These are phyloP conservation scores for Amborella trichopoda DNA, from an alignment of 164 flowering plant genomes.

Conservation along the genomic window DNA sequence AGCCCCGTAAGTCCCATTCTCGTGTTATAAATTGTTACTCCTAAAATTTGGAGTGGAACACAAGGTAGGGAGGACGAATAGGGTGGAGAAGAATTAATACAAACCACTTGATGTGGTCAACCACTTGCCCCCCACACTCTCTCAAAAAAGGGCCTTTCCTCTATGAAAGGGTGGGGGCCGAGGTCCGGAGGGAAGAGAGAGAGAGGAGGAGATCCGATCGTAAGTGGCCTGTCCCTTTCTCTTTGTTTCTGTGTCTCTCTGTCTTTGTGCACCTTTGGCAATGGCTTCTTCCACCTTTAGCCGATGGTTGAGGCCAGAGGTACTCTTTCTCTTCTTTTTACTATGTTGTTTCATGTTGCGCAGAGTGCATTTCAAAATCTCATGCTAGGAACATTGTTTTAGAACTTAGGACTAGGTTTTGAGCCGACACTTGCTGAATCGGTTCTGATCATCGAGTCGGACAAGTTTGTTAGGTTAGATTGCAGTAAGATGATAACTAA, in stretches of 20 bases:
- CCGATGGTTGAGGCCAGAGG: constrained; percentile 24
- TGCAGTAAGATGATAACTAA: neutral
- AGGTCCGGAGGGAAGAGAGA: too few relatives aligned
- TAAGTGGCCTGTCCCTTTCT: neutral
- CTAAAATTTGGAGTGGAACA: too few relatives aligned
- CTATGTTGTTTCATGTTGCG: neutral
- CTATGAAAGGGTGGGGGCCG: too few relatives aligned
- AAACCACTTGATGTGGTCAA: too few relatives aligned
- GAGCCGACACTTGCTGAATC: neutral
- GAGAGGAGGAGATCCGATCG: too few relatives aligned
- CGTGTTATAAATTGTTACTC: too few relatives aligned
- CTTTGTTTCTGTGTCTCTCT: neutral
- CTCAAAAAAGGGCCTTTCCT: too few relatives aligned
- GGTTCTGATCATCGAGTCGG: neutral
- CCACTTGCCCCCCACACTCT: too few relatives aligned
- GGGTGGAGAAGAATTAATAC: too few relatives aligned
- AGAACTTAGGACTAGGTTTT: neutral
- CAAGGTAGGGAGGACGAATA: too few relatives aligned
- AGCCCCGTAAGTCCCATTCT: too few relatives aligned
- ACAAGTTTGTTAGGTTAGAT: neutral
- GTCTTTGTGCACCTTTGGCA: neutral
- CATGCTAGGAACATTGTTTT: neutral
- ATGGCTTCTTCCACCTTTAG: constrained; percentile 10
- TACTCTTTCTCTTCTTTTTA: neutral
- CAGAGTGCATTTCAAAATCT: neutral